A percentile compares a stretch with the other conserved stretches of the same genome.
Conservation (phyloP, 2,329 filamentous ascomycete genomes). For the Xylariaceae sp. region DNA sequence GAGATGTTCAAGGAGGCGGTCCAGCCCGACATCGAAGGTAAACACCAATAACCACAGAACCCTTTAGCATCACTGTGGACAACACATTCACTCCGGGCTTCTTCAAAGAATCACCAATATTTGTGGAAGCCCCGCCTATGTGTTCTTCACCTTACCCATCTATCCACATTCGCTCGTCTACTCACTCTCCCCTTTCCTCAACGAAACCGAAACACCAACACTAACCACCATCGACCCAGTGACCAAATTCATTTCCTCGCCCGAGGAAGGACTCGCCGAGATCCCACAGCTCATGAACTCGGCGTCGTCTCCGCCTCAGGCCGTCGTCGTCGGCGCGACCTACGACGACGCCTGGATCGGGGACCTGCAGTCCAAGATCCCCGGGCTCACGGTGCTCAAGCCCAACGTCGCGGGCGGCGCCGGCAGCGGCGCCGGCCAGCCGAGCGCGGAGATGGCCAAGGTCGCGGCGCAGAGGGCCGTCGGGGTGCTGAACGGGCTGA, state of each 20-base stretch:
- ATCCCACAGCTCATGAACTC: slow-evolving; percentile 4
- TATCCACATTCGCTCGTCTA: no score
- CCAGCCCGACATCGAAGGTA: slow-evolving; percentile 14
- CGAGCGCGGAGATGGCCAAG: slow-evolving; percentile 15
- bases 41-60: no score
- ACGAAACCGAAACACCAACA: neutral
- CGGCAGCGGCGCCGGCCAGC: neutral
- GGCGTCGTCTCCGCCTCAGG: neutral
- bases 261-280: slow-evolving; percentile 3
- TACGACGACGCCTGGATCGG: slow-evolving; percentile 13
- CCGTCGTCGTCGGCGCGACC: slow-evolving; percentile 6
- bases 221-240: slow-evolving; percentile 1
- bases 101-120: no score
- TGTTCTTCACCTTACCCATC: no score
- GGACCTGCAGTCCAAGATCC: slow-evolving; percentile 3
- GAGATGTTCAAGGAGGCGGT: slow-evolving; percentile 10
- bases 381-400: slow-evolving; percentile 10
- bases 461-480: slow-evolving; percentile 10
- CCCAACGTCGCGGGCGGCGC: slow-evolving; percentile 1
- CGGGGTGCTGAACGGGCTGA: slow-evolving; percentile 20
- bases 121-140: no score
- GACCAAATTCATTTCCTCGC: slow-evolving; percentile 8
- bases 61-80: no score
- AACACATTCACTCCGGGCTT: no score
- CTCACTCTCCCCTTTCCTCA: neutral